Evolutionary conservation across 2,329 filamentous ascomycete species (phyloP).

Genomic region (Aspergillus spinulosporus): DNA sequence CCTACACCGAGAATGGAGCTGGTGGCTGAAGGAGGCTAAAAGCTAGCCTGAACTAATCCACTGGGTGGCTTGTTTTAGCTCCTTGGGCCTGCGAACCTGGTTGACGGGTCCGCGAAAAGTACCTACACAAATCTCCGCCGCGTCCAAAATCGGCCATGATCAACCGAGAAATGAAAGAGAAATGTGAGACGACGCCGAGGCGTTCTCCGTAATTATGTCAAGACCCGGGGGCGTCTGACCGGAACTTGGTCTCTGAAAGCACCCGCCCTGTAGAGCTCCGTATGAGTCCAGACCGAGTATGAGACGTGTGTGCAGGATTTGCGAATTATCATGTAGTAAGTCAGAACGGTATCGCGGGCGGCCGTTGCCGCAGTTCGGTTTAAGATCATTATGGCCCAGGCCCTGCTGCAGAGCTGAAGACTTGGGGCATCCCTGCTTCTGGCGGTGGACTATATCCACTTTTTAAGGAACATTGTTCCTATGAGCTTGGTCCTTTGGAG

Average conservation of each 20-base stretch:
- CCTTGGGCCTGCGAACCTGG: conserved; percentile 18
- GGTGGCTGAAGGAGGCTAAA: conserved; percentile 14
- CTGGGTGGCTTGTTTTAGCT: conserved; percentile 2
- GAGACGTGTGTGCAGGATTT: neutral
- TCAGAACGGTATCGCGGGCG: conserved; percentile 2
- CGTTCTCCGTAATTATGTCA: neutral
- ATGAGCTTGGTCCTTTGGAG: conserved; percentile 3
- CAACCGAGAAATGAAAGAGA: conserved; percentile 11
- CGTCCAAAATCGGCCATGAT: conserved; percentile 18
- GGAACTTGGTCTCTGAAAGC: neutral
- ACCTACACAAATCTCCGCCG: conserved; percentile 21
- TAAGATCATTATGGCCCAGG: conserved; percentile 2
- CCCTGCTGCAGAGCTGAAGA: conserved; percentile 11
- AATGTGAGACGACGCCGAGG: neutral
- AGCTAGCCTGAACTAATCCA: conserved; percentile 10
- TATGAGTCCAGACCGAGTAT: neutral
- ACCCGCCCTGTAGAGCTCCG: neutral
- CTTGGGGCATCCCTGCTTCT: conserved; percentile 13
- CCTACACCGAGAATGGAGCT: neutral
- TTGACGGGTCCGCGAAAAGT: conserved; percentile 23
- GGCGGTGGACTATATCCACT: conserved; percentile 8
- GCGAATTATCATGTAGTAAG: conserved; percentile 10
- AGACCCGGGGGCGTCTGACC: neutral
- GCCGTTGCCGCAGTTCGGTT: neutral
- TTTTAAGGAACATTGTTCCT: conserved; percentile 8